A percentile compares a stretch with the other conserved stretches of the same genome.
Conservation (phyloP, 768 basidiomycete species). For the Termitomyces titanicus region DNA sequence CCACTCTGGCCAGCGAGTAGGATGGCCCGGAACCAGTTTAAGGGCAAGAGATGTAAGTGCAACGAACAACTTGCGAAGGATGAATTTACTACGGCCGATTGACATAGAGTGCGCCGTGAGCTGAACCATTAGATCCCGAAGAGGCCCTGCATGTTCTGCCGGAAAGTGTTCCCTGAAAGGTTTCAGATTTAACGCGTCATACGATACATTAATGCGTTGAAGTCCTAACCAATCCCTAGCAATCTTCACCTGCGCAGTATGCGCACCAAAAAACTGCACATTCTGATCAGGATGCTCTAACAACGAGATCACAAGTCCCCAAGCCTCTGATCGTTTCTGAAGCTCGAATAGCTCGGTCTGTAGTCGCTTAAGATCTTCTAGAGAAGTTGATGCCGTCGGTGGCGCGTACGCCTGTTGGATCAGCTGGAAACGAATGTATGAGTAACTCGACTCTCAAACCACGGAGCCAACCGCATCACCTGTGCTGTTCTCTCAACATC, state of each 20-base stretch:
- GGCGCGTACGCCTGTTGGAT: slow-evolving; percentile 68
- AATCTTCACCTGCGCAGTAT: slow-evolving; percentile 92
- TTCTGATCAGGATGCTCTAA: slow-evolving; percentile 69
- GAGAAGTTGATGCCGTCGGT: slow-evolving; percentile 38
- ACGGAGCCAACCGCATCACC: slow-evolving; percentile 32
- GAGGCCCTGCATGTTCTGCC: slow-evolving; percentile 46
- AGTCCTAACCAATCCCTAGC: slow-evolving; percentile 78
- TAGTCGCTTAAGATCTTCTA: slow-evolving; percentile 57
- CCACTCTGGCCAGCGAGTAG: slow-evolving; percentile 74
- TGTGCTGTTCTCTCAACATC: slow-evolving; percentile 59
- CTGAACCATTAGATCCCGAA: slow-evolving; percentile 67
- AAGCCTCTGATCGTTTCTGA: slow-evolving; percentile 74
- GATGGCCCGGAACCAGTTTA: slow-evolving; percentile 57
- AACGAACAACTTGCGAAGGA: slow-evolving; percentile 84
- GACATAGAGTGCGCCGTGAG: slow-evolving; percentile 65
- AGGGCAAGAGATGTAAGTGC: slow-evolving; percentile 77
- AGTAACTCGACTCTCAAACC: background rate
- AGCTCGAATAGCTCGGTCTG: slow-evolving; percentile 76
- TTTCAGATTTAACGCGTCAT: background rate
- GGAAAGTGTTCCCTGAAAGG: slow-evolving; percentile 66
- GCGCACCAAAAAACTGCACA: slow-evolving; percentile 93
- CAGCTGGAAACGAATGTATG: slow-evolving; percentile 38
- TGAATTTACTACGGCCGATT: slow-evolving; percentile 59
- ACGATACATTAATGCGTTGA: background rate
- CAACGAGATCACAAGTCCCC: slow-evolving; percentile 81